A percentile compares a stretch with the other conserved stretches of the same genome.
Conservation (phyloP, 768 basidiomycete genomes). For the Kwoniella sp. region DNA sequence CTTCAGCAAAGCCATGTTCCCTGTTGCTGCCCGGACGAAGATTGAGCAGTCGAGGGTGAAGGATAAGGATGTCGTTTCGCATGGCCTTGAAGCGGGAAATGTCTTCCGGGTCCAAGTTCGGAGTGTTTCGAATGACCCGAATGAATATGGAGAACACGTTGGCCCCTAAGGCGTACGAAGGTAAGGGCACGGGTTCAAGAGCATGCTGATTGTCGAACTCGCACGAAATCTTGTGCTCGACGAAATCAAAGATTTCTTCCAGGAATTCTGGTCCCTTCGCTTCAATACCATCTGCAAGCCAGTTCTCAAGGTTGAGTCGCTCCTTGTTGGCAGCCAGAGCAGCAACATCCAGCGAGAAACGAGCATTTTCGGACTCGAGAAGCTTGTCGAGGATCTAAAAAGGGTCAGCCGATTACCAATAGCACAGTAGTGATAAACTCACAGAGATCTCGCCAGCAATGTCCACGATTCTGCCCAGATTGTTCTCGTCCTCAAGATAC, state of each 20-base stretch:
- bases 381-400: constrained; percentile 77
- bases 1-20: constrained; percentile 86
- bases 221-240: constrained; percentile 87
- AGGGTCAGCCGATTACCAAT: background rate
- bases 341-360: constrained; percentile 88
- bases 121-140: constrained; percentile 76
- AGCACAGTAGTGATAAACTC: constrained; percentile 34
- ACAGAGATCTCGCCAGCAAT: constrained; percentile 93
- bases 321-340: constrained; percentile 87
- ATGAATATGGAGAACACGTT: constrained; percentile 74
- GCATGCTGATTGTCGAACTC: constrained; percentile 66
- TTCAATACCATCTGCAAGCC: constrained; percentile 82
- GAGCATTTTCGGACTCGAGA: constrained; percentile 79
- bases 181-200: constrained; percentile 57
- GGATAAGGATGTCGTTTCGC: constrained; percentile 84
- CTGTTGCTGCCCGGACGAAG: constrained; percentile 72
- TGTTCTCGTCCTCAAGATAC: constrained; percentile 84
- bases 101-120: constrained; percentile 70
- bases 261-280: constrained; percentile 80
- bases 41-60: constrained; percentile 94
- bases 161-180: constrained; percentile 51
- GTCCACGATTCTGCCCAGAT: constrained; percentile 90
- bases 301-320: constrained; percentile 92
- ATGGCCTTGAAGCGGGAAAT: constrained; percentile 84
- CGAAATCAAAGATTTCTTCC: constrained; percentile 76